Evolutionary conservation across 2,329 filamentous ascomycete species (phyloP), one percentile per base, ranked within the genome.

Genomic region (Fusarium sp.): DNA sequence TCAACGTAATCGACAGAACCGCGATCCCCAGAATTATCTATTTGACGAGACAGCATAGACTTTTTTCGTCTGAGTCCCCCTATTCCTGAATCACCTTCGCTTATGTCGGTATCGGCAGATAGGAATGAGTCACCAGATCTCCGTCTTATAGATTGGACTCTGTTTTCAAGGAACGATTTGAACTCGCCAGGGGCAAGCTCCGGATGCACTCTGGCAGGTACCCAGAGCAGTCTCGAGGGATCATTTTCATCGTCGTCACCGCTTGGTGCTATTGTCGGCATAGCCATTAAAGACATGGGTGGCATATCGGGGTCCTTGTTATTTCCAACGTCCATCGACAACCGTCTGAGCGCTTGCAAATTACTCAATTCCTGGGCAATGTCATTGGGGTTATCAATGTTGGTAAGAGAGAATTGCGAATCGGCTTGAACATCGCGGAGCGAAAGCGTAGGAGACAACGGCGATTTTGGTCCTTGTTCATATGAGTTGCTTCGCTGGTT

Each of bases 141-240:
- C 71, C 94, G 87, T 78, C 94, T 91, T 74, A 98, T 97, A 37
- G 93, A 91, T 73, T 97, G 92, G 14, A 98, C 93, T 76, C 94
- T 91, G 68, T 94, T 97, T 76, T 99, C 95, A 4, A 99, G 87
- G 73, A 98, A 99, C 2, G 92, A 95, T 80, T 97, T 98, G 85
- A 98, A 99, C 74, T 98, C 96, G 77, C 92, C 94, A 2, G 96
- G 96, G 4, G 96, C 96, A 51, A 99, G 85, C 80, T 99, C 96
- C 1, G 96, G 96, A 75, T 99, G 96, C 29, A 99, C 87, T 62
- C 94, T 90, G 25, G 96, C 96, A 7, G 96, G 96, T 8, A 99
- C 96, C 96, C 96, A 99, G 71, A 98, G 92, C 63, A 98, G 82
- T 67, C 94, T 88, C 4, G 94, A 94, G 10, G 94, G 90, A 77